Evolutionary conservation across 108 stramenopile genomes (phyloP).

Genomic region (Mayamaea pseudoterrestris): DNA sequence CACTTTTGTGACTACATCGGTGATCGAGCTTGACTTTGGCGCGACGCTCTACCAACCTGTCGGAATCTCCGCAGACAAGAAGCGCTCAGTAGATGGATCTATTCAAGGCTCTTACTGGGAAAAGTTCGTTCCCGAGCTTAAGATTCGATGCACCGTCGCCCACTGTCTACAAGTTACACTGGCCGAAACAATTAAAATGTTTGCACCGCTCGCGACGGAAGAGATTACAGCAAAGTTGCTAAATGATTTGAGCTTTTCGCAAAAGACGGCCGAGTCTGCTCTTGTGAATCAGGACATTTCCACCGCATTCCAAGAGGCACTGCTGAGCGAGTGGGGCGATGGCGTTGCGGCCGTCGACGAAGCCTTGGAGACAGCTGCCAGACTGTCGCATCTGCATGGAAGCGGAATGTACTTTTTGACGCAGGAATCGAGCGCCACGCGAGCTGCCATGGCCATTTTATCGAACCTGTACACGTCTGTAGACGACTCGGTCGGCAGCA

Average conservation of each 20-base stretch:
- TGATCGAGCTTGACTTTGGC: constrained; percentile 14
- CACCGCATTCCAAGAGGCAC: constrained; percentile 69
- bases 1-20: not conserved
- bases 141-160: constrained; percentile 54
- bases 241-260: constrained; percentile 33
- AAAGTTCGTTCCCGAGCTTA: constrained; percentile 38
- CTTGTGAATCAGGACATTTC: constrained; percentile 46
- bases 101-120: constrained; percentile 7
- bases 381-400: constrained; percentile 46
- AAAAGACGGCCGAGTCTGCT: constrained; percentile 34
- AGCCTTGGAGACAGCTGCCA: constrained; percentile 34
- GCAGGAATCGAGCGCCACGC: constrained; percentile 72
- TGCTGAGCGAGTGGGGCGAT: constrained; percentile 61
- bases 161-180: constrained; percentile 63
- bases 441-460: constrained; percentile 45
- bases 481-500: too few species aligned
- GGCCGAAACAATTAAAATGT: constrained; percentile 18
- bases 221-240: constrained; percentile 28
- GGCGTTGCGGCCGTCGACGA: constrained; percentile 63
- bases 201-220: constrained; percentile 20
- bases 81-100: not conserved
- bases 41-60: constrained; percentile 11
- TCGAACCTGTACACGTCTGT: constrained; percentile 28
- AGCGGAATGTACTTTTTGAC: constrained; percentile 81
- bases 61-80: not conserved